phyloP scores from a whole-genome alignment of 345 rosid genomes.

The Syzygium grande region DNA sequence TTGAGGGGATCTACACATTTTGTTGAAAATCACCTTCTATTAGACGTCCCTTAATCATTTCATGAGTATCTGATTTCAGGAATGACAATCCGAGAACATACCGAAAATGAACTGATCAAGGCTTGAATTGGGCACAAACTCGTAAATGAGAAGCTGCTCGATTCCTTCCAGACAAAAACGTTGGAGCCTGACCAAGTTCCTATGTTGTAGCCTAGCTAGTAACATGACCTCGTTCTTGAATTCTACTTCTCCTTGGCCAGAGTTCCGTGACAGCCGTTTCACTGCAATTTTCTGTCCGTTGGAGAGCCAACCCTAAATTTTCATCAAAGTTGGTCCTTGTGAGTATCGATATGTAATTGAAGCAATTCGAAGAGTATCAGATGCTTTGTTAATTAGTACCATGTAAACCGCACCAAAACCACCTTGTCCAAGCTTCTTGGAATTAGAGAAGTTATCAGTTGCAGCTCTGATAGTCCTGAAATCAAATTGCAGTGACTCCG shows the following conservation, averaged over 20 bases:
- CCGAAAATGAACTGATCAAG: slow-evolving; percentile 33
- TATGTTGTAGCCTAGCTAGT: slow-evolving; percentile 40
- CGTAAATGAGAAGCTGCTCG: slow-evolving; percentile 39
- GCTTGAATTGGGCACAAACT: slow-evolving; percentile 35
- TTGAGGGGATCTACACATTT: slow-evolving; percentile 13
- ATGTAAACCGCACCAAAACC: slow-evolving; percentile 23
- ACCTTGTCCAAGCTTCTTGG: slow-evolving; percentile 22
- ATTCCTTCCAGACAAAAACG: slow-evolving; percentile 30
- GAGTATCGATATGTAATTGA: background rate
- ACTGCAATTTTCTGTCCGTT: slow-evolving; percentile 23
- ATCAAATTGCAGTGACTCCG: slow-evolving; percentile 15
- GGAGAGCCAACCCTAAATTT: slow-evolving; percentile 10
- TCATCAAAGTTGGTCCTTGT: background rate
- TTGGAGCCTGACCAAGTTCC: slow-evolving; percentile 28
- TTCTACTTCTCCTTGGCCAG: slow-evolving; percentile 30
- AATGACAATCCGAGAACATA: background rate
- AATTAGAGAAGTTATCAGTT: slow-evolving; percentile 14
- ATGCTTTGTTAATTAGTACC: slow-evolving; percentile 3
- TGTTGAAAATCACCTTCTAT: background rate
- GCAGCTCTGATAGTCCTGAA: slow-evolving; percentile 6
- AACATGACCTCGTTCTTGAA: slow-evolving; percentile 31
- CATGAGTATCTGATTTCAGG: background rate
- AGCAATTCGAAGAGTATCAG: background rate
- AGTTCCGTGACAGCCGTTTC: slow-evolving; percentile 22
- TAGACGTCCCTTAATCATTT: background rate